phyloP scores from a whole-genome alignment of 2,329 filamentous ascomycete genomes.

The Neobulgaria alba region DNA sequence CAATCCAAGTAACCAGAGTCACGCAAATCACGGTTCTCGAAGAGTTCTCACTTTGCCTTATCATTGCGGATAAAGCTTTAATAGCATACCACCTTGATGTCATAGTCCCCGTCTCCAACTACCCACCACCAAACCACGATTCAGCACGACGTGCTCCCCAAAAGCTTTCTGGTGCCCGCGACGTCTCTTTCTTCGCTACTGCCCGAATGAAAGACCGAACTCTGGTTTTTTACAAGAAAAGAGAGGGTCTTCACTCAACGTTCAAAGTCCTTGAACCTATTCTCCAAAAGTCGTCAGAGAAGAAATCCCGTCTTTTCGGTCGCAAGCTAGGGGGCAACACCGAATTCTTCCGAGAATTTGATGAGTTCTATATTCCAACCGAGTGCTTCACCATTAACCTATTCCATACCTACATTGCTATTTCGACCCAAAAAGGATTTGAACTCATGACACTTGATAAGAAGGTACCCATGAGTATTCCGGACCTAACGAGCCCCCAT shows the following conservation, averaged over 20 bases:
- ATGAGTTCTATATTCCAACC: constrained; percentile 95
- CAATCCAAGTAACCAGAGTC: constrained; percentile 64
- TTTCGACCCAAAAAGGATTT: constrained; percentile 84
- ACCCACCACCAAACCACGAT: constrained; percentile 55
- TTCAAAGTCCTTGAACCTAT: constrained; percentile 97
- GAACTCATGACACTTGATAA: constrained; percentile 96
- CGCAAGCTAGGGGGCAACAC: constrained; percentile 59
- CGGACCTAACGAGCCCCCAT: constrained; percentile 69
- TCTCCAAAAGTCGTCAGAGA: constrained; percentile 83
- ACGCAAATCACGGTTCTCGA: constrained; percentile 93
- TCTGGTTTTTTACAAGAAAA: constrained; percentile 94
- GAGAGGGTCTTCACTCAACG: constrained; percentile 81
- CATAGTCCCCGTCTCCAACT: constrained; percentile 56
- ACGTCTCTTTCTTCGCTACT: constrained; percentile 94
- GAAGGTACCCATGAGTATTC: constrained; percentile 90
- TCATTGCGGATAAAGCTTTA: constrained; percentile 84
- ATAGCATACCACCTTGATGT: constrained; percentile 92
- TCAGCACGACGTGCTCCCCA: constrained; percentile 81
- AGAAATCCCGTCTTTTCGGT: constrained; percentile 61
- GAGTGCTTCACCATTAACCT: constrained; percentile 94
- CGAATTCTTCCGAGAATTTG: constrained; percentile 95
- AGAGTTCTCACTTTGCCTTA: constrained; percentile 85
- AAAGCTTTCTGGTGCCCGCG: constrained; percentile 75
- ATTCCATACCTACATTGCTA: constrained; percentile 89
- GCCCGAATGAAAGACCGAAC: constrained; percentile 96